Evolutionary conservation across 164 flowering plant species (phyloP).

Genomic region (Warburgia ugandensis): DNA sequence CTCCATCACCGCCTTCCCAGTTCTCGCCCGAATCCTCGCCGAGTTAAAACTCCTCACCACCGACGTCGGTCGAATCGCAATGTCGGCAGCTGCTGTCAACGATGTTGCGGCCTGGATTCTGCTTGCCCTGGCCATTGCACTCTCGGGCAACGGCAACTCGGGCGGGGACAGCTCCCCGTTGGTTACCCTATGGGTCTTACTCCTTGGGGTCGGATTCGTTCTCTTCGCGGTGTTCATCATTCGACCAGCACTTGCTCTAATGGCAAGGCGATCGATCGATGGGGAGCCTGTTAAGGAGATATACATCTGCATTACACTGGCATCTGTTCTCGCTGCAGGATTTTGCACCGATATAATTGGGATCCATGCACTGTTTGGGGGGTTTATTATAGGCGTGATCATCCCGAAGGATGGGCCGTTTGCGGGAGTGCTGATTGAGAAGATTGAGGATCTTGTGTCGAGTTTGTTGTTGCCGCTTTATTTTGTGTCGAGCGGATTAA

Average conservation of each 20-base stretch:
- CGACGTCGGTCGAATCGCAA: constrained; percentile 25
- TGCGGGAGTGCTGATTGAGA: constrained; percentile 19
- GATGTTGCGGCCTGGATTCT: constrained; percentile 31
- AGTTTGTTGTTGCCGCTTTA: constrained; percentile 22
- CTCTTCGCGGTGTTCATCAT: constrained; percentile 3
- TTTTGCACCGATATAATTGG: constrained; percentile 21
- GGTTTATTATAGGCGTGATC: constrained; percentile 17
- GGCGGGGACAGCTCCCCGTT: constrained; percentile 12
- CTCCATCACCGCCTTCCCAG: constrained; percentile 31
- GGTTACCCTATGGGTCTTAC: constrained; percentile 21
- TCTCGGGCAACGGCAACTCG: constrained; percentile 17
- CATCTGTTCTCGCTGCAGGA: constrained; percentile 16
- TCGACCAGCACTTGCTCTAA: constrained; percentile 10
- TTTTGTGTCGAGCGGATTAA: constrained; percentile 26
- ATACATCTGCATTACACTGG: constrained; percentile 15
- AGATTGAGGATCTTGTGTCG: constrained; percentile 25
- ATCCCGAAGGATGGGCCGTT: constrained; percentile 23
- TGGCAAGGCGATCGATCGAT: constrained; percentile 16
- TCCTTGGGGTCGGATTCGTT: constrained; percentile 15
- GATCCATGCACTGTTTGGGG: constrained; percentile 24
- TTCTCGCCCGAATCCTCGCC: constrained; percentile 31
- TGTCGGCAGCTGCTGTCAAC: constrained; percentile 29
- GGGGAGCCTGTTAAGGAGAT: constrained; percentile 23
- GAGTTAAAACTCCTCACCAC: constrained; percentile 29
- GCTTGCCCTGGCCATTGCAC: constrained; percentile 26